Conservation (phyloP, 1,139 yeast species). For the Candida sojae region DNA sequence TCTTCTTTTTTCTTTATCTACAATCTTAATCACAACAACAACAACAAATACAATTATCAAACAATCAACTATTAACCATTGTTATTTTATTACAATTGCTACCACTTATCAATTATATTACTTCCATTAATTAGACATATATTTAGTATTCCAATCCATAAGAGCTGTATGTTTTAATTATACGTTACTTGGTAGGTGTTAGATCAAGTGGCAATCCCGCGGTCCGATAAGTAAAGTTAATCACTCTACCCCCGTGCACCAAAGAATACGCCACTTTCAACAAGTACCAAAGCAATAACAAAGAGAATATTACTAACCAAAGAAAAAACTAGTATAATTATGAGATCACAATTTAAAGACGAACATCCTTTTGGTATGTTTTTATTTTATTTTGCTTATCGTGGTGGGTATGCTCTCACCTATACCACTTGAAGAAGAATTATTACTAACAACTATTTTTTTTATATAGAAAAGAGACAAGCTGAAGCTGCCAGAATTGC, state of each 20-base stretch:
- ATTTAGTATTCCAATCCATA: not conserved
- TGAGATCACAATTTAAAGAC: constrained; percentile 93
- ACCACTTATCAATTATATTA: not conserved
- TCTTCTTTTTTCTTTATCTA: constrained; percentile 5
- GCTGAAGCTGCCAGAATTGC: constrained; percentile 93
- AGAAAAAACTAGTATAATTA: constrained; percentile 20
- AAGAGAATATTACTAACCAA: constrained; percentile 5
- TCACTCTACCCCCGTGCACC: constrained; percentile 1
- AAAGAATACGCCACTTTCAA: constrained; percentile 4
- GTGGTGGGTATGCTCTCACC: too few relatives aligned
- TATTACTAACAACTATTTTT: constrained; percentile 19
- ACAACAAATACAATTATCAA: not conserved
- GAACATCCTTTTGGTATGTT: constrained; percentile 82
- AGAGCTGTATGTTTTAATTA: not conserved
- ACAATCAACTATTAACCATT: not conserved
- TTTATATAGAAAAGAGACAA: constrained; percentile 77
- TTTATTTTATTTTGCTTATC: not conserved
- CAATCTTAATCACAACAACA: constrained; percentile 1
- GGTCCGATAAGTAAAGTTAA: not conserved
- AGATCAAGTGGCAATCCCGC: constrained; percentile 10
- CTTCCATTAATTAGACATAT: not conserved
- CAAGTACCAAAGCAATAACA: not conserved
- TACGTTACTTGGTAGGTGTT: not conserved
- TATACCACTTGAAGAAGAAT: too few relatives aligned
- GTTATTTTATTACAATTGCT: not conserved